phyloP scores from a whole-genome alignment of 1,284 basidiomycete species.

The Coniferiporia sulphurascens region DNA sequence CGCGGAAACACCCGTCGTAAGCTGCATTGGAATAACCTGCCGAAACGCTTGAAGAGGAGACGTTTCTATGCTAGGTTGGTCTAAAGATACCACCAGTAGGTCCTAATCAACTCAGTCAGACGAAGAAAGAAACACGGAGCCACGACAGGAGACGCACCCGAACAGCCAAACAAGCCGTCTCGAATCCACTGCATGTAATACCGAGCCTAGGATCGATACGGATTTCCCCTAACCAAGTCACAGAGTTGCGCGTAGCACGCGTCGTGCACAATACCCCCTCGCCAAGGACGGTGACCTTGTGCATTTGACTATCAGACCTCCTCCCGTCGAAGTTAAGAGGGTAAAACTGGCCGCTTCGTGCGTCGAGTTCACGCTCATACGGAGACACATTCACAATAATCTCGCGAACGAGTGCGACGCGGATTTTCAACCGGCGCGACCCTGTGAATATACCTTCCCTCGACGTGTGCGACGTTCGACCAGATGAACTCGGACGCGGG shows the following conservation, averaged over 20 bases:
- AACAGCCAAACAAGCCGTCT: constrained; percentile 9
- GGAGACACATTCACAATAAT: constrained; percentile 5
- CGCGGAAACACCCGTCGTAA: constrained; percentile 15
- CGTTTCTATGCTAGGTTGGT: background rate
- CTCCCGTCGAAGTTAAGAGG: background rate
- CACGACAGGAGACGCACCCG: constrained; percentile 3
- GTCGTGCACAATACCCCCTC: constrained; percentile 15
- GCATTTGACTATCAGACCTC: background rate
- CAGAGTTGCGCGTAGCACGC: background rate
- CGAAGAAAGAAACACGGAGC: background rate
- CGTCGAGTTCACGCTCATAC: background rate
- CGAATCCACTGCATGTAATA: constrained; percentile 11
- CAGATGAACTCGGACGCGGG: background rate
- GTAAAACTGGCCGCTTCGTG: background rate
- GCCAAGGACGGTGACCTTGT: constrained; percentile 11
- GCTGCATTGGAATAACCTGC: constrained; percentile 16
- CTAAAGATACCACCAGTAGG: constrained; percentile 15
- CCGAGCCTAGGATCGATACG: constrained; percentile 1
- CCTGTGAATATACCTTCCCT: background rate
- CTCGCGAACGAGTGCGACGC: constrained; percentile 12
- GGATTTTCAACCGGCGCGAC: background rate
- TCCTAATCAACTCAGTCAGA: constrained; percentile 5
- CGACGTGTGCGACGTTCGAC: background rate
- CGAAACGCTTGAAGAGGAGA: constrained; percentile 7
- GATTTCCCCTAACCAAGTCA: constrained; percentile 17